These are phyloP conservation scores for Blepharisma stoltei DNA, from an alignment of 73 alveolate genomes.

Conservation along the genomic window DNA sequence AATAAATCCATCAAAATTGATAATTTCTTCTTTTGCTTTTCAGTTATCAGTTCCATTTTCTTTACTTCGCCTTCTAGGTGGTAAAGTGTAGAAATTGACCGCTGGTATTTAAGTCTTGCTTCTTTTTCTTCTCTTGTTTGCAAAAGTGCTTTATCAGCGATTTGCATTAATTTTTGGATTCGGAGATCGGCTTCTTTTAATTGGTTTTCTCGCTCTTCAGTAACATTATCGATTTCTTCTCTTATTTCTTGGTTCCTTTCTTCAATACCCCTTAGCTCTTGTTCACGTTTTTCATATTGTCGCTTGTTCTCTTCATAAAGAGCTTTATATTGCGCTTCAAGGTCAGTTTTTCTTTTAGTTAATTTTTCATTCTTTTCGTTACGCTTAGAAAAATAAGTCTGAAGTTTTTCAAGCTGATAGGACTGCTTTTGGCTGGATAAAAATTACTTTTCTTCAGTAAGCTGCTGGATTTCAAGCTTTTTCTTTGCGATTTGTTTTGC, in stretches of 20 bases:
- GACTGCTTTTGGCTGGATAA: neutral
- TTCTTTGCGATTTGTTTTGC: constrained; percentile 20
- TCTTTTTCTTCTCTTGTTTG: constrained; percentile 25
- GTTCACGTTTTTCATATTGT: neutral
- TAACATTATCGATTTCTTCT: neutral
- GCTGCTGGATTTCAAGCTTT: constrained; percentile 5
- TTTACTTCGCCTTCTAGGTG: neutral
- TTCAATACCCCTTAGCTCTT: neutral
- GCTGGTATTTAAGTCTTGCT: neutral
- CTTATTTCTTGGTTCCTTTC: constrained; percentile 20
- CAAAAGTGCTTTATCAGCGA: neutral
- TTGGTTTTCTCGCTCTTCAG: neutral
- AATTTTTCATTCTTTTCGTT: neutral
- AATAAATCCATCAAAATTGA: constrained; percentile 8
- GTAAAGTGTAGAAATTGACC: neutral
- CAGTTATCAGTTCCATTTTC: neutral
- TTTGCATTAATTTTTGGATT: constrained; percentile 13
- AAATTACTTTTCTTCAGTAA: constrained; percentile 18
- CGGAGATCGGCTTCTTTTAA: constrained; percentile 19
- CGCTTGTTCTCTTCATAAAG: neutral
- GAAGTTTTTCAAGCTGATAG: neutral
- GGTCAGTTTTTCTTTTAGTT: constrained; percentile 13
- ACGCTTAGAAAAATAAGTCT: neutral
- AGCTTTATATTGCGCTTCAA: neutral
- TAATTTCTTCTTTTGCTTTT: neutral